Base-by-base conservation (phyloP, 2,329 filamentous ascomycete genomes). In the Alternaria alternata region DNA sequence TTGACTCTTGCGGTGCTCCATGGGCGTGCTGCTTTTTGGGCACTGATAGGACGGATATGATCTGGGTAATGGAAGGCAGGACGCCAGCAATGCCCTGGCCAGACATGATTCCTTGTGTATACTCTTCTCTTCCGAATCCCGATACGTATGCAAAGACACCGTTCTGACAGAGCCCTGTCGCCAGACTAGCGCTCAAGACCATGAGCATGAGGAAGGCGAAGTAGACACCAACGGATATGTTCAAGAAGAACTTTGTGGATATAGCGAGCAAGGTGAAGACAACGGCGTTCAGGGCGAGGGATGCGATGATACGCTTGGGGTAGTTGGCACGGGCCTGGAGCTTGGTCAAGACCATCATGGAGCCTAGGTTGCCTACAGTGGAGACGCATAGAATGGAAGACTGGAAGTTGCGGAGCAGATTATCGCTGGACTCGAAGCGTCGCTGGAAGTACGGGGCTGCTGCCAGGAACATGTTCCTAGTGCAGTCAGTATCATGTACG, bases 401-500 rank as follows among this genome's bases (percentile, higher is more conserved):
- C 77, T 97, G 94, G 81, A 96, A 98, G 82, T 93, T 92, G 64
- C 87, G 84, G 36, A 89, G 84, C 57, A 96, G 89, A 84, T 88
- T 91, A 54, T 87, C 81, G 75, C 89, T 87, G 61, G 85, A 84
- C 46, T 85, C 81, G 78, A 98, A 96, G 68, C 94, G 92, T 51
- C 84, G 85, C 73, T 94, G 89, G 81, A 98, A 97, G 83, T 98
- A 98, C 5, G 94, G 93, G 2, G 93, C 92, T 8, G 94, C 93
- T 46, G 95, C 94, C 69, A 98, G 87, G 79, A 98, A 97, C 94
- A 97, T 97, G 82, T 98, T 98, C 93, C 93, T 94, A 36, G 12
- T 67, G 16, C 55, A 38, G 41, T 72, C 48, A 69, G 64, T 57
- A 20, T n/a, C 22, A 9, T 20, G 34, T 49, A 7, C 51, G 14